These are phyloP conservation scores for Dothiorella sarmentorum DNA, from an alignment of 2,329 filamentous ascomycete species.

Conservation along the genomic window DNA sequence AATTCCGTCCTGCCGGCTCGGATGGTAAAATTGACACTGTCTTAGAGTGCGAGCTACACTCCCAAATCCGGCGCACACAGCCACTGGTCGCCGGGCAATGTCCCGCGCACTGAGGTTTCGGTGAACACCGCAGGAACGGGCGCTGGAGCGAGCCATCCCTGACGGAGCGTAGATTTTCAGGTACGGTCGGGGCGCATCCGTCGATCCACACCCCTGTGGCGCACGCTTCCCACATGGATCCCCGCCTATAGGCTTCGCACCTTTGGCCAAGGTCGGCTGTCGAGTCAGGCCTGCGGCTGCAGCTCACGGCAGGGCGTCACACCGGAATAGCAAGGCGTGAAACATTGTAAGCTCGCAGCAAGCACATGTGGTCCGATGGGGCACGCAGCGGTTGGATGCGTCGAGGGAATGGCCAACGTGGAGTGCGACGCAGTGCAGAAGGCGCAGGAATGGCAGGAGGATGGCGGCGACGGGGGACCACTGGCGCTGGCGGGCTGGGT, in stretches of 20 bases:
- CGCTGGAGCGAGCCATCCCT: slow-evolving; percentile 6
- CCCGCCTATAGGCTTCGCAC: slow-evolving; percentile 7
- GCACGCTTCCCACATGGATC: slow-evolving; percentile 7
- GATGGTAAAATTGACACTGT: neutral
- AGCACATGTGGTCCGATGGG: slow-evolving; percentile 1
- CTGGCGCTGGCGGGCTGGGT: neutral
- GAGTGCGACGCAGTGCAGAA: neutral
- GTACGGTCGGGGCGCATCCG: slow-evolving; percentile 15
- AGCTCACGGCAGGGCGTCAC: neutral
- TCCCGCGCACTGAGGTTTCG: slow-evolving; percentile 11
- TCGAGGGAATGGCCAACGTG: neutral
- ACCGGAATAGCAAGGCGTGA: slow-evolving; percentile 16
- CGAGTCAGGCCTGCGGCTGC: slow-evolving; percentile 2
- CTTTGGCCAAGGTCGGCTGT: neutral
- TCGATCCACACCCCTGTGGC: slow-evolving; percentile 15
- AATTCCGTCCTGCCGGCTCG: neutral
- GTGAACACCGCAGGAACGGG: slow-evolving; percentile 12
- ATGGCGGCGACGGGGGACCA: neutral
- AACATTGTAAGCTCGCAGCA: slow-evolving; percentile 7
- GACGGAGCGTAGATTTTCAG: slow-evolving; percentile 10
- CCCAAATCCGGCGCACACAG: slow-evolving; percentile 5
- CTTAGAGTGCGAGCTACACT: slow-evolving; percentile 1
- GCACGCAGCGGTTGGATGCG: neutral
- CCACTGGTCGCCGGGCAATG: slow-evolving; percentile 9
- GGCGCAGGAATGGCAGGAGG: neutral